phyloP scores from a whole-genome alignment of 1,284 basidiomycete genomes.

The Ustilago cynodontis region DNA sequence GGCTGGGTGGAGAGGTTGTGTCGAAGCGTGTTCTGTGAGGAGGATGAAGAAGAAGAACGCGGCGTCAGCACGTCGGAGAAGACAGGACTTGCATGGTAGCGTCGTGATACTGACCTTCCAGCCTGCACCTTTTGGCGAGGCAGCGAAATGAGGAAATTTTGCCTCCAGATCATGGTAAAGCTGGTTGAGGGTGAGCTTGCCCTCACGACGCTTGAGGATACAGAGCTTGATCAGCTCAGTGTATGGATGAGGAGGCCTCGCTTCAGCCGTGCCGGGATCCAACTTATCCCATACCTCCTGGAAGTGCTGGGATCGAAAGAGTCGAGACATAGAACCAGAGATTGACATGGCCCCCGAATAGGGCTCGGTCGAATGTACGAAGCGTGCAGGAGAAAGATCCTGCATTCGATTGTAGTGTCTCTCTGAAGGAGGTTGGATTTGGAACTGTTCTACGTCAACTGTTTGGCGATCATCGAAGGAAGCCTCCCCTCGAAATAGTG shows the following conservation, averaged over 20 bases:
- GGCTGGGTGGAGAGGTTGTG: constrained; percentile 51
- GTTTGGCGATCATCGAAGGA: not conserved
- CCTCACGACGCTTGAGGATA: constrained; percentile 41
- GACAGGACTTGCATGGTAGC: not conserved
- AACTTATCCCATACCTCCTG: constrained; percentile 31
- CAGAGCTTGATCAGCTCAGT: constrained; percentile 53
- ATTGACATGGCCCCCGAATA: not conserved
- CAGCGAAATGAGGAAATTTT: constrained; percentile 45
- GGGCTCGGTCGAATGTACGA: not conserved
- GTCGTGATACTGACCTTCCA: constrained; percentile 40
- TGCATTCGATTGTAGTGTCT: not conserved
- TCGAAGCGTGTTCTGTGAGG: constrained; percentile 43
- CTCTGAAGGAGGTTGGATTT: not conserved
- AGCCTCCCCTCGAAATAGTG: not conserved
- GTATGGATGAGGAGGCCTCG: constrained; percentile 31
- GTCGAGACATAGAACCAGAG: constrained; percentile 15
- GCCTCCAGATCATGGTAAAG: constrained; percentile 43
- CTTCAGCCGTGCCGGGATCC: constrained; percentile 17
- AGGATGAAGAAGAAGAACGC: not conserved
- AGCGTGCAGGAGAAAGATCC: not conserved
- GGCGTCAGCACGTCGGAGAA: not conserved
- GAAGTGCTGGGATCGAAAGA: constrained; percentile 35
- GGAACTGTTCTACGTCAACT: not conserved
- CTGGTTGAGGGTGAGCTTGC: constrained; percentile 43
- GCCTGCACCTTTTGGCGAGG: constrained; percentile 27